Base-by-base conservation (phyloP, 768 basidiomycete genomes). In the Boletus bicolor region DNA sequence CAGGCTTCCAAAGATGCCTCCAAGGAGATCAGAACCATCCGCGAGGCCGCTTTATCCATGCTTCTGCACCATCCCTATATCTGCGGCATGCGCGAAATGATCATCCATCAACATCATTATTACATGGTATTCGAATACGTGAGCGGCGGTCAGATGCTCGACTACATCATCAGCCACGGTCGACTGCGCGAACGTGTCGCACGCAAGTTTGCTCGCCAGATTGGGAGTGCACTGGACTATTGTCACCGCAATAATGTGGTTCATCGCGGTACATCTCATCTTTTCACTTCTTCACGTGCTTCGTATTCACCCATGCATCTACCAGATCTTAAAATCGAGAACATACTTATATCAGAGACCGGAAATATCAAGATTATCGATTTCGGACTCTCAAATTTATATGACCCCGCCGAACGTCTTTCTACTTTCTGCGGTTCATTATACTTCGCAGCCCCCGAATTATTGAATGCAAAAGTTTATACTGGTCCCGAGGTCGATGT, bases 291-390 rank as follows among this genome's bases (percentile, higher is more conserved):
- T 4, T 45, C 51, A 37, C 43, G 65, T 26, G 32, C 37, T 54
- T 52, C 14, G 19, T 45, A 39, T 46, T 57, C 51, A 58, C 43
- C 43, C 52, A 46, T 21, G 8, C 34, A 37, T 36, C 32, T 37
- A n/a, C 7, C 42, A 71, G 88, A 99, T 77, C 87, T 99, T 62
- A 99, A 99, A 79, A 99, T 99, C 68, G 96, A 99, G 75, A 98
- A 98, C 76, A 99, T 99, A 65, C 88, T 99, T 68, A 98, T 99
- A 62, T 97, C 93, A 1, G 93, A 97, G 61, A 91, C 91, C 0
- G 97, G 97, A 11, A 98, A 98, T 75, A 98, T 98, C 80, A 99
- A 98, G 81, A 98, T 98, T 59, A 99, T 98, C 71, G 96, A 99
- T 74, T 99, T 98, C 73, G 97, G 97, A 46, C 80, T 99, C 8